phyloP scores from a whole-genome alignment of 148 eudicot genomes.

The Chenopodium formosanum region DNA sequence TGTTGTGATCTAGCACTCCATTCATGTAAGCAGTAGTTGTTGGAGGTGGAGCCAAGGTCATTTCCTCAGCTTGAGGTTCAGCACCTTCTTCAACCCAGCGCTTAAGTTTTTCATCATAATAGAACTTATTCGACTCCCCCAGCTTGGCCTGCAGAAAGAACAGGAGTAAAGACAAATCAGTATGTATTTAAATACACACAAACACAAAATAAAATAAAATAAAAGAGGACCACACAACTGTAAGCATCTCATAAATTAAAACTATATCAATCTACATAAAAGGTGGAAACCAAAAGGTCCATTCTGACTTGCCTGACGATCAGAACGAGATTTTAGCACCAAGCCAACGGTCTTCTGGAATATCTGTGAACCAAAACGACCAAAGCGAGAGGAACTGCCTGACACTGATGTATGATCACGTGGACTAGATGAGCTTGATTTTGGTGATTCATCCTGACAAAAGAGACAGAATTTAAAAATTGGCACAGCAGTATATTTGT shows the following conservation, averaged over 20 bases:
- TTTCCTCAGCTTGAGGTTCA: slow-evolving; percentile 65
- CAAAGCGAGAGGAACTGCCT: slow-evolving; percentile 55
- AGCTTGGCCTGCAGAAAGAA: slow-evolving; percentile 63
- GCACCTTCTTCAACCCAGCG: slow-evolving; percentile 96
- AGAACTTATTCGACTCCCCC: slow-evolving; percentile 77
- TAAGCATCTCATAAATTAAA: neutral
- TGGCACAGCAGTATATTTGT: neutral
- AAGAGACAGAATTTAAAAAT: neutral
- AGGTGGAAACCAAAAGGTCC: neutral
- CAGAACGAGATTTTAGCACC: slow-evolving; percentile 63
- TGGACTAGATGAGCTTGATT: slow-evolving; percentile 39
- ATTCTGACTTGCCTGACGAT: slow-evolving; percentile 53
- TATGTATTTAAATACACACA: neutral
- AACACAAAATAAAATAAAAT: too few species aligned
- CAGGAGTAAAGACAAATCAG: slow-evolving; percentile 2
- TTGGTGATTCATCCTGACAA: slow-evolving; percentile 48
- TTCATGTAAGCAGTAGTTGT: slow-evolving; percentile 52
- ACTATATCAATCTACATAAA: neutral
- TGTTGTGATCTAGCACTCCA: slow-evolving; percentile 48
- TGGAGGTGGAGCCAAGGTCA: slow-evolving; percentile 80
- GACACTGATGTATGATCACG: slow-evolving; percentile 42
- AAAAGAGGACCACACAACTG: neutral
- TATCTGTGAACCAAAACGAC: slow-evolving; percentile 76
- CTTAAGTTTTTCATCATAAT: slow-evolving; percentile 81
- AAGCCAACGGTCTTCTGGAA: slow-evolving; percentile 80